A percentile compares a stretch with the other conserved stretches of the same genome.
phyloP scores from a whole-genome alignment of 2,329 filamentous ascomycete species.

The Zasmidium angulare region DNA sequence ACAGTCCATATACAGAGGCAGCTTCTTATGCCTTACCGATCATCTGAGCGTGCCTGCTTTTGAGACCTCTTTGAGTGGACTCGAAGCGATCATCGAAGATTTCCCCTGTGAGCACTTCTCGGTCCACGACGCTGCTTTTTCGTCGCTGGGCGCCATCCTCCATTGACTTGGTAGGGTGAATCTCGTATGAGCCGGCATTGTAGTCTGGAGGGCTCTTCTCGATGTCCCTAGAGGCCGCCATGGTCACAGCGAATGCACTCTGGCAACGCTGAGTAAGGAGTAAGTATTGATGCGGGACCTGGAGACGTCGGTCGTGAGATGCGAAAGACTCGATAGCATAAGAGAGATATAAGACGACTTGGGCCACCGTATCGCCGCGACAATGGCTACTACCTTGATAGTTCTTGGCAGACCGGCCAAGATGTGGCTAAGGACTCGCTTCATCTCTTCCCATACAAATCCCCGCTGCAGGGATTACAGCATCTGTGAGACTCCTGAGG shows the following conservation, averaged over 20 bases:
- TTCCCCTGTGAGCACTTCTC: constrained; percentile 25
- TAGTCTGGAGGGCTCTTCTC: constrained; percentile 8
- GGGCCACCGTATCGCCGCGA: not conserved
- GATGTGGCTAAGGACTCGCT: not conserved
- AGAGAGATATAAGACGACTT: not conserved
- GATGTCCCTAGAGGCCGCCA: not conserved
- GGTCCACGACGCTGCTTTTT: constrained; percentile 18
- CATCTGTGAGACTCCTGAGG: not conserved
- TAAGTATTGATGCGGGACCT: not conserved
- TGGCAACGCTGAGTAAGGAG: not conserved
- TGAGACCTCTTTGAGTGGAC: constrained; percentile 41
- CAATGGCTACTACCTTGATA: not conserved
- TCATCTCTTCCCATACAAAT: not conserved
- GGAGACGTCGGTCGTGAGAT: no score
- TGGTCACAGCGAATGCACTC: not conserved
- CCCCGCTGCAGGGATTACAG: not conserved
- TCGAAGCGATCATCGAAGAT: constrained; percentile 35
- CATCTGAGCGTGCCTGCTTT: constrained; percentile 40
- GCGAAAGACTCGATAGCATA: no score
- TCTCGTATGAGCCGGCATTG: not conserved
- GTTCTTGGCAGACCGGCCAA: not conserved
- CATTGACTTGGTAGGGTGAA: constrained; percentile 4
- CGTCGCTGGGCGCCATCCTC: constrained; percentile 11
- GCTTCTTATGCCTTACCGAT: constrained; percentile 16
- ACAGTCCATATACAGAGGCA: not conserved